These are phyloP conservation scores for Cymbopogon flexuosus DNA, from an alignment of 202 grass and related monocot species.

Conservation along the genomic window DNA sequence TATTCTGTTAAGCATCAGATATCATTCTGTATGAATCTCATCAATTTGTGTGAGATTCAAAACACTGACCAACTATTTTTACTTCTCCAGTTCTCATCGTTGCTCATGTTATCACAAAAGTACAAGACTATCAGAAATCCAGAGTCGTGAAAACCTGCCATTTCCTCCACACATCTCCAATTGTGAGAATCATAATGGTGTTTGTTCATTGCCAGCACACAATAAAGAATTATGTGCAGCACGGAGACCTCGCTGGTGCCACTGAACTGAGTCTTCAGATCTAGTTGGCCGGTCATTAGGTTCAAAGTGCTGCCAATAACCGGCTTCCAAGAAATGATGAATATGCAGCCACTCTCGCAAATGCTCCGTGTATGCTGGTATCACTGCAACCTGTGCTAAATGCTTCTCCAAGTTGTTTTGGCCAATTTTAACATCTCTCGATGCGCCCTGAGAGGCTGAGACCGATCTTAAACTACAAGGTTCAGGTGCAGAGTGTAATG, in stretches of 20 bases:
- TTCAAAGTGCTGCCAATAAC: background rate
- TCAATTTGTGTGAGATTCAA: slow-evolving; percentile 1
- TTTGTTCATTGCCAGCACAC: background rate
- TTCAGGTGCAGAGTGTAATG: background rate
- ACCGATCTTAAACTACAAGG: background rate
- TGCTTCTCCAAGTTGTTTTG: background rate
- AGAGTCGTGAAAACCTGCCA: background rate
- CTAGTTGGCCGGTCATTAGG: background rate
- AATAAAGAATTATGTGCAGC: slow-evolving; percentile 11
- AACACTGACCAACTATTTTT: slow-evolving; percentile 13
- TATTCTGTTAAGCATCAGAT: background rate
- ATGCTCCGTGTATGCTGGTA: background rate
- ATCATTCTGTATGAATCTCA: background rate
- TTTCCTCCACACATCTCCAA: slow-evolving; percentile 16
- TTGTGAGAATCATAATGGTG: background rate
- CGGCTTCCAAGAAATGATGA: background rate
- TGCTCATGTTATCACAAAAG: slow-evolving; percentile 74
- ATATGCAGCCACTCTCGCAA: background rate
- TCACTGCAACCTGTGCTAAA: background rate
- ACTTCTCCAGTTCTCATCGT: slow-evolving; percentile 58
- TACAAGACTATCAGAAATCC: slow-evolving; percentile 19
- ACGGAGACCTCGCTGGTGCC: background rate
- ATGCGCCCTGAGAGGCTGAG: background rate
- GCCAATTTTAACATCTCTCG: background rate
- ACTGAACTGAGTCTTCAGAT: slow-evolving; percentile 1